Evolutionary conservation across 805 yeast genomes (phyloP), one percentile per base, ranked within the genome.

Genomic region (Cyberlindnera bimundalis): DNA sequence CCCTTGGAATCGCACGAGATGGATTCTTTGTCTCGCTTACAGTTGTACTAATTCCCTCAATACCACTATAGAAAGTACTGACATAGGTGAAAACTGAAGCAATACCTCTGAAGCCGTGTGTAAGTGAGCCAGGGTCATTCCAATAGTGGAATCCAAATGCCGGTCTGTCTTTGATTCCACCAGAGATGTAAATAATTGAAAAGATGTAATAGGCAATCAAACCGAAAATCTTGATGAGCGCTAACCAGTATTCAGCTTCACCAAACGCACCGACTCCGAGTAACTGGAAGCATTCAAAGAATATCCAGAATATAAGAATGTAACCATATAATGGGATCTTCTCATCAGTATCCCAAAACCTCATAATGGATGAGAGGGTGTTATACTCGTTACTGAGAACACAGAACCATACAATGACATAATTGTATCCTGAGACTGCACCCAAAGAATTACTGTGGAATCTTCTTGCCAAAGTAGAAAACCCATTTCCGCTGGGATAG

Each of bases 1-100:
- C 88, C 38, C 74, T 71, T 39, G 90, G 89, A 43, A 83, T 81
- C 20, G 85, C 66, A 49, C 76, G 79, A 60, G 81, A 68, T 42
- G 90, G 89, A 56, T 79, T 79, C 25, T 73, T 70, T 31, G 83
- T 71, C 61, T 84, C 93, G 60, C 87, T 86, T 12, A 85, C 83
- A 6, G 86, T 72, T 26, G 82, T 71, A 56, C 88, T 88, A 26
- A 81, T 79, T 57, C 81, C 71, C 61, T 84, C 93, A 43, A 83
- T 79, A 58, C 90, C 90, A 63, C 81, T 87, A 60, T 74, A 83
- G 29, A 89, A 82, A 63, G 84, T 83, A 17, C 84, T 81, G 20
- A 89, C 84, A 43, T 76, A 76, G 44, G 83, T 74, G 53, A 83
- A 70, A 3, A 87, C 80, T 27, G 70, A 68, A 0, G 77, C 83